Base-by-base conservation (phyloP, 352 stramenopile species). In the Phytophthora ohioensis region DNA sequence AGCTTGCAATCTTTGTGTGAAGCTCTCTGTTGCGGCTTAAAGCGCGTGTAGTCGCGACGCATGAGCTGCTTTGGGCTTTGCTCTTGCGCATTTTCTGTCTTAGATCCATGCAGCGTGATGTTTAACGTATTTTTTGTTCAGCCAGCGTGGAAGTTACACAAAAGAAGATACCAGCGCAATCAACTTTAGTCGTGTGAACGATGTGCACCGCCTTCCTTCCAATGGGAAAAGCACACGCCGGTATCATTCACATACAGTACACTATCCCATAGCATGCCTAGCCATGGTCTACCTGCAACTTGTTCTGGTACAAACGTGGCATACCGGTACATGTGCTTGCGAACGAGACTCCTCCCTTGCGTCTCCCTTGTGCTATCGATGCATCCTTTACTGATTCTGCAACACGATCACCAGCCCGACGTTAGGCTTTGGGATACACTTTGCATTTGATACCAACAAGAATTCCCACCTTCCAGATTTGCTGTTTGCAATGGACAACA, bases 21-120 rank as follows among this genome's bases (percentile, higher is more conserved):
- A 27, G 21, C 21, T 27, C 21, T 27, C 21, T 27, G 21, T 27
- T 27, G 21, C 21, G 21, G 1, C 21, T 27, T 27, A 27, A 27
- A 27, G 21, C 21, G 38, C 12, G 35, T 42, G 54, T 51, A 61
- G 35, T 49, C 27, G 30, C 51, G 54, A 21, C 56, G 56, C 45
- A 63, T 13, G 56, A 63, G 56, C n/a, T 1, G 9, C 10, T 54
- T 63, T 34, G 42, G 56, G 56, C 56, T 63, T 63, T 63, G 56
- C 56, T 54, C 17, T 10, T 34, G 56, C 15, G 30, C 42, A 53
- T 53, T 52, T 53, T 63, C 34, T 63, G 56, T 53, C n/a, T 21
- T 36, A 17, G 32, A 45, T 41, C 43, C 11, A n/a, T 46, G 55
- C 55, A 62, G 55, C 56, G 56, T 63, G 56, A 63, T 63, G 17